Conservation (phyloP, 345 rosid species). For the Balakata baccata region DNA sequence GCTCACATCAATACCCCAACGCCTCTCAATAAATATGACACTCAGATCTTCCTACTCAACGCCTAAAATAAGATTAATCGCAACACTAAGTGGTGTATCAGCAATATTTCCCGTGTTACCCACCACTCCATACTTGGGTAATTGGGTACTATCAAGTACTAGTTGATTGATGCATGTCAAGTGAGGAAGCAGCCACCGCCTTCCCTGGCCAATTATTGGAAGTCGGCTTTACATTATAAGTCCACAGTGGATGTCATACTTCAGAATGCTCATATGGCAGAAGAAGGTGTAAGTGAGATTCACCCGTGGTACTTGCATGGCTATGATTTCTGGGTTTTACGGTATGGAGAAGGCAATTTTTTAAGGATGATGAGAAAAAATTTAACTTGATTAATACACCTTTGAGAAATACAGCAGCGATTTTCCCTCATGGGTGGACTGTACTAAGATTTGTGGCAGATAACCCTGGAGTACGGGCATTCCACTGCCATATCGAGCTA, state of each 20-base stretch:
- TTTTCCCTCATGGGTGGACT: constrained; percentile 89
- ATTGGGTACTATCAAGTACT: constrained; percentile 56
- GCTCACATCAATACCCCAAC: constrained; percentile 42
- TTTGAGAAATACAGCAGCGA: constrained; percentile 53
- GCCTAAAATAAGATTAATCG: constrained; percentile 64
- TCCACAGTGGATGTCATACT: constrained; percentile 69
- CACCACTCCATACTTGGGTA: constrained; percentile 70
- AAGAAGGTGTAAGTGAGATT: constrained; percentile 44
- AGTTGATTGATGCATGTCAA: constrained; percentile 47
- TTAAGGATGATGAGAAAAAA: constrained; percentile 25
- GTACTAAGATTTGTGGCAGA: constrained; percentile 71
- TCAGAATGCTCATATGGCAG: constrained; percentile 61
- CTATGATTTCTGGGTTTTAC: constrained; percentile 81
- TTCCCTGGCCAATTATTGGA: constrained; percentile 32
- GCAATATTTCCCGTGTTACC: constrained; percentile 63
- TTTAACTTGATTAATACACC: constrained; percentile 70
- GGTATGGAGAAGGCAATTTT: constrained; percentile 68
- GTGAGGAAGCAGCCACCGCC: constrained; percentile 45
- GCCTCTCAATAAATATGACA: constrained; percentile 41
- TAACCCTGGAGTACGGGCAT: constrained; percentile 91
- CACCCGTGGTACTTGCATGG: constrained; percentile 95
- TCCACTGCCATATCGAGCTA: constrained; percentile 89
- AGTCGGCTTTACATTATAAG: constrained; percentile 49
- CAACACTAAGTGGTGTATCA: constrained; percentile 59
- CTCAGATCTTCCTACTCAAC: constrained; percentile 57